phyloP scores from a whole-genome alignment of 345 rosid genomes.

The Salix arbutifolia region DNA sequence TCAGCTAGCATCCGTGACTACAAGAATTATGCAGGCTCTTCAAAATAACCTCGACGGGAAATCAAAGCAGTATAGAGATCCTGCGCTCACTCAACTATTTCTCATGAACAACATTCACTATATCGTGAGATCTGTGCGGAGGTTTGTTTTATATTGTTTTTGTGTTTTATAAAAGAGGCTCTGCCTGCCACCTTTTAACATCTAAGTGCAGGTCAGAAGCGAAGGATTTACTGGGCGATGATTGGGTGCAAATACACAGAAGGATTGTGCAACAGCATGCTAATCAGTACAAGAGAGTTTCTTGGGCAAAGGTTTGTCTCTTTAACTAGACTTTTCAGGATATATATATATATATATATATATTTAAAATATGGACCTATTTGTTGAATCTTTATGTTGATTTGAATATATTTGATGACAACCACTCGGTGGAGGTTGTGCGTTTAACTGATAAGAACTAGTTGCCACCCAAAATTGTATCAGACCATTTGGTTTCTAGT shows the following conservation, averaged over 20 bases:
- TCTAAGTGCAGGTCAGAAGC: slow-evolving; percentile 75
- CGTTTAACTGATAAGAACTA: neutral
- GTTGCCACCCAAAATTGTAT: neutral
- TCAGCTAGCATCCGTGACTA: slow-evolving; percentile 64
- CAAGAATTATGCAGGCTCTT: slow-evolving; percentile 83
- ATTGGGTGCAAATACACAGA: slow-evolving; percentile 97
- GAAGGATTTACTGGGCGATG: slow-evolving; percentile 91
- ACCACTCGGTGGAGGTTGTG: neutral
- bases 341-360: too few relatives aligned
- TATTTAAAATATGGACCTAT: neutral
- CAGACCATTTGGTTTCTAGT: neutral
- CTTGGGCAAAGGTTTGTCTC: slow-evolving; percentile 83
- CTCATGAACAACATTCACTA: slow-evolving; percentile 96
- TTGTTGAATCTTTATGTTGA: neutral
- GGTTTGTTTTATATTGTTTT: slow-evolving; percentile 39
- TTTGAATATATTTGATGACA: neutral
- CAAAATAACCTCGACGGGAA: slow-evolving; percentile 87
- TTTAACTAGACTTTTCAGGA: neutral
- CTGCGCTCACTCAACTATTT: slow-evolving; percentile 86
- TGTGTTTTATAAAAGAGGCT: slow-evolving; percentile 1
- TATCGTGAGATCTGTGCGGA: slow-evolving; percentile 92
- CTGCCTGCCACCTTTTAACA: neutral
- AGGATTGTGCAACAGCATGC: slow-evolving; percentile 96
- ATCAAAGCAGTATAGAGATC: slow-evolving; percentile 93
- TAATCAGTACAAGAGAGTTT: slow-evolving; percentile 91